phyloP scores from a whole-genome alignment of 768 basidiomycete genomes.

The Pisolithus albus region DNA sequence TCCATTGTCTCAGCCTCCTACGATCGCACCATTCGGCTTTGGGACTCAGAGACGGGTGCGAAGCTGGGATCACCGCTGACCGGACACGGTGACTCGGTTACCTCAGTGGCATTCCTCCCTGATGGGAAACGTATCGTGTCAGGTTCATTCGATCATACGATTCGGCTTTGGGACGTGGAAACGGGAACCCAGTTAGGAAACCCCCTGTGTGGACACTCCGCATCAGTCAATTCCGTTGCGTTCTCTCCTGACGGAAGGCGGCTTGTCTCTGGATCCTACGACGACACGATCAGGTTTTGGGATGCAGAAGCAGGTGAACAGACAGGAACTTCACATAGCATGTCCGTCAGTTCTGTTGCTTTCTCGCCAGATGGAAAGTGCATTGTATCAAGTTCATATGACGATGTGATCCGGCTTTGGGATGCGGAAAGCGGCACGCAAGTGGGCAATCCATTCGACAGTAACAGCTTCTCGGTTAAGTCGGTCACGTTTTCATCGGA shows the following conservation, averaged over 20 bases:
- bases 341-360: background rate
- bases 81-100: background rate
- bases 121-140: background rate
- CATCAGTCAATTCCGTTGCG: background rate
- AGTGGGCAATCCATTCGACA: background rate
- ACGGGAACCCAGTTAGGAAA: background rate
- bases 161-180: background rate
- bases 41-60: background rate
- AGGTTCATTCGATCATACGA: background rate
- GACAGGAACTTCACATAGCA: background rate
- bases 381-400: background rate
- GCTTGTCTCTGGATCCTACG: no score
- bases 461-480: background rate
- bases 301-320: background rate
- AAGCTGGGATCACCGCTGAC: background rate
- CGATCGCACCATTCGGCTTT: background rate
- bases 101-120: no score
- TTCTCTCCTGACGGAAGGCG: background rate
- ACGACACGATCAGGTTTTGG: background rate
- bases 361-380: constrained; percentile 2
- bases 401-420: background rate
- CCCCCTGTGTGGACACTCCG: background rate
- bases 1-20: background rate
- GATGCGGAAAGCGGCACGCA: no score
- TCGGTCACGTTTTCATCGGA: constrained; percentile 4